A percentile compares a stretch with the other conserved stretches of the same genome.
Conservation (phyloP, 352 stramenopile species). For the Phytopythium cucurbitacearum region DNA sequence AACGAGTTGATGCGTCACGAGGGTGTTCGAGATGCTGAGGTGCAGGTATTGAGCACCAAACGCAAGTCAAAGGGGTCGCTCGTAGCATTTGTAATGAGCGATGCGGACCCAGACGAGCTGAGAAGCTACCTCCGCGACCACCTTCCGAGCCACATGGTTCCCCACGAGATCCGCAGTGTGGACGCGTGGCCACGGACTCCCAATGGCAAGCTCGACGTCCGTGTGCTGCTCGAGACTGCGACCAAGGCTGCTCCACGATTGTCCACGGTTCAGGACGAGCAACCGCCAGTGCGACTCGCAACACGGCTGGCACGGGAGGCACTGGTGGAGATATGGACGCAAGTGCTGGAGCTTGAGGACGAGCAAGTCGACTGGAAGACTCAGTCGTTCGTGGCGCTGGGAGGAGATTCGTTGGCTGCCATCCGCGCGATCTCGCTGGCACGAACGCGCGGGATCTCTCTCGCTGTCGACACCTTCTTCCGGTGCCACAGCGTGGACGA, state of each 20-base stretch:
- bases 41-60: slow-evolving; percentile 20
- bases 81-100: slow-evolving; percentile 44
- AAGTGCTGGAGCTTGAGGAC: slow-evolving; percentile 38
- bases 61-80: slow-evolving; percentile 14
- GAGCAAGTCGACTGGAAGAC: slow-evolving; percentile 16
- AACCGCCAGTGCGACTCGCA: slow-evolving; percentile 3
- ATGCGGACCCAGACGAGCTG: slow-evolving; percentile 14
- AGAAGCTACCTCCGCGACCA: slow-evolving; percentile 17
- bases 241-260: not conserved
- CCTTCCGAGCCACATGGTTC: slow-evolving; percentile 69
- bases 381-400: slow-evolving; percentile 61
- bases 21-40: slow-evolving; percentile 37
- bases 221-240: slow-evolving; percentile 19
- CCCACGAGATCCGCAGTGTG: slow-evolving; percentile 37
- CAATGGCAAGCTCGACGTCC: slow-evolving; percentile 71
- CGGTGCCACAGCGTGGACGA: slow-evolving; percentile 30
- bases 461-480: slow-evolving; percentile 47
- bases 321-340: slow-evolving; percentile 42
- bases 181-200: slow-evolving; percentile 48
- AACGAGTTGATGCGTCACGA: slow-evolving; percentile 40
- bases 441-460: slow-evolving; percentile 33
- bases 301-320: slow-evolving; percentile 28
- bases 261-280: too few relatives aligned
- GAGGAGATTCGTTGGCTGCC: slow-evolving; percentile 57
- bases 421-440: slow-evolving; percentile 61